Evolutionary conservation across 805 yeast species (phyloP).

Genomic region (Teunomyces pallodes): DNA sequence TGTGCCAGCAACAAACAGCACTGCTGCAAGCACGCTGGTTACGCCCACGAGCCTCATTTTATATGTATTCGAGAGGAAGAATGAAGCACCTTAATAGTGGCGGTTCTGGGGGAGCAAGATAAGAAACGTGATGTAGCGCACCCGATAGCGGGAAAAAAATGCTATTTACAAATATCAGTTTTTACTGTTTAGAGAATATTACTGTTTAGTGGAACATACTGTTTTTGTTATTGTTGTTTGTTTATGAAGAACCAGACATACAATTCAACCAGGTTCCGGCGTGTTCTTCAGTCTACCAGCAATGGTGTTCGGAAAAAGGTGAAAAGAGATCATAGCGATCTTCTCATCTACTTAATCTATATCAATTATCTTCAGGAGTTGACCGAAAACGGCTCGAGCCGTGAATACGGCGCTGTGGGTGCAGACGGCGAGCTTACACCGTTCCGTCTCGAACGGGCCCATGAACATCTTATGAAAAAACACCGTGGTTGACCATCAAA

Average conservation of each 20-base stretch:
- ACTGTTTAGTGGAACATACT: not conserved
- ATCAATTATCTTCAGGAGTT: conserved; percentile 44
- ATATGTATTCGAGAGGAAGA: no score
- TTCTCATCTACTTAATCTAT: conserved; percentile 47
- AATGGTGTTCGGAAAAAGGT: conserved; percentile 8
- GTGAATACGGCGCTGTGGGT: conserved; percentile 34
- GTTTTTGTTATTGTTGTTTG: not conserved
- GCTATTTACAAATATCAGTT: no score
- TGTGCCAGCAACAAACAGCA: no score
- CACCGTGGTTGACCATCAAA: conserved; percentile 30
- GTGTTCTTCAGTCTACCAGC: conserved; percentile 18
- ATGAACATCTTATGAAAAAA: conserved; percentile 27
- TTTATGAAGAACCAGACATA: conserved; percentile 12
- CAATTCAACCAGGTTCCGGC: conserved; percentile 17
- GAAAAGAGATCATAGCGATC: conserved; percentile 39
- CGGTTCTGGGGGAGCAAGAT: no score
- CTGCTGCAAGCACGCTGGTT: no score
- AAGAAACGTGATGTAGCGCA: no score
- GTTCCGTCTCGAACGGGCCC: conserved; percentile 38
- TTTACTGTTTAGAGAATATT: no score
- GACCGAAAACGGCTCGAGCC: conserved; percentile 35
- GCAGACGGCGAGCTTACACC: conserved; percentile 36
- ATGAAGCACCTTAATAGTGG: no score
- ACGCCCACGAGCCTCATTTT: no score
- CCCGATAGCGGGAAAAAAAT: no score